Base-by-base conservation (phyloP, 2,329 filamentous ascomycete genomes). In the Fusarium sp. region DNA sequence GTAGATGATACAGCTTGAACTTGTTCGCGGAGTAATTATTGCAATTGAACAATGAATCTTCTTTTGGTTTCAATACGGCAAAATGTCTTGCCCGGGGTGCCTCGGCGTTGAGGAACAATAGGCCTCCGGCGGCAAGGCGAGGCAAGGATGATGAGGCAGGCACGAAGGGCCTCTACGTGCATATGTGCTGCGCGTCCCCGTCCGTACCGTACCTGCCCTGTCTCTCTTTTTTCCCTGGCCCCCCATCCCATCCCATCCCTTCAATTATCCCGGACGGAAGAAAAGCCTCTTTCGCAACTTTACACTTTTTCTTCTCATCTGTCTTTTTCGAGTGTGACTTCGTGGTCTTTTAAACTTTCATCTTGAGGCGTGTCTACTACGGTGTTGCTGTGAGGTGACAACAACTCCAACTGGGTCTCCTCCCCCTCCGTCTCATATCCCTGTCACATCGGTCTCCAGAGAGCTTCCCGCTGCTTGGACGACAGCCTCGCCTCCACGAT, bases 401-500 rank as follows among this genome's bases (percentile, higher is more conserved):
- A 25, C 29, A 22, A 20, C 25, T 33, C 25, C 47, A 13, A 52
- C 47, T 36, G 9, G 56, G 31, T 14, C 16, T 35, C n/a, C 18
- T 11, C 40, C 14, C 22, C 57, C 29, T 70, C n/a, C 22, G 38
- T 20, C 29, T 50, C 33, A 61, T 56, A 64, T 50, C 65, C 59
- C 63, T 64, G 69, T 52, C 45, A 29, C 45, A 29, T 50, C 22
- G 42, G 42, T 18, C 40, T 20, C 20, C 29, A n/a, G 36, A 56
- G 62, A 47, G 42, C 63, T 54, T 62, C 45, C 31, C 33, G 25
- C 31, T 69, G 64, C 66, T 40, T 71, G 47, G 47, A 50, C 45
- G 38, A 71, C 64, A 64, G 62, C 66, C 68, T 74, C 63, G 45
- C 60, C 60, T 67, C 59, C 38, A 63, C 65, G 50, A 63, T 67